These are phyloP conservation scores for Allium fistulosum DNA, from an alignment of 106 monocot species.

Conservation along the genomic window DNA sequence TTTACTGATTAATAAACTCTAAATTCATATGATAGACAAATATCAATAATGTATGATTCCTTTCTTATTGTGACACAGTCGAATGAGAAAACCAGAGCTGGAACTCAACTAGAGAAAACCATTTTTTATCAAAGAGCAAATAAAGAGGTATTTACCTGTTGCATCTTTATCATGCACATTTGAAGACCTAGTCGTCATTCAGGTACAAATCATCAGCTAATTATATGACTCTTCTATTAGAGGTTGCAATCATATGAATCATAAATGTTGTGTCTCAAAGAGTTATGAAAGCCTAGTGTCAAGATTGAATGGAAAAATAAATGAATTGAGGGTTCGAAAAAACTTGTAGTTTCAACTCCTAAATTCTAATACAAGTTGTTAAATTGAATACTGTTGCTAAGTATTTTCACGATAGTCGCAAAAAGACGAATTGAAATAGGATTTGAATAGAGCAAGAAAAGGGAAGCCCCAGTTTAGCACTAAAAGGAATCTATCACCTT, in stretches of 20 bases:
- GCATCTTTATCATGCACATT: not conserved
- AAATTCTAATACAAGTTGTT: too few species aligned
- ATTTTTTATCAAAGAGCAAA: slow-evolving; percentile 84
- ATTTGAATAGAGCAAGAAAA: slow-evolving; percentile 65
- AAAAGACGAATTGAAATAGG: slow-evolving; percentile 52
- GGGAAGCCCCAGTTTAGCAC: slow-evolving; percentile 88
- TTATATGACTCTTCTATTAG: not conserved
- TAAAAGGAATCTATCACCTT: slow-evolving; percentile 54
- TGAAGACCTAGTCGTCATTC: not conserved
- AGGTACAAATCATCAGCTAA: too few species aligned
- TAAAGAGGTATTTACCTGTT: slow-evolving; percentile 57
- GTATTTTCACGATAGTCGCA: slow-evolving; percentile 25
- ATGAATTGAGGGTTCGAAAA: slow-evolving; percentile 56
- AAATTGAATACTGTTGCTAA: not conserved
- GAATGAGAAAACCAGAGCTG: too few species aligned
- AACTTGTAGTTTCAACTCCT: not conserved
- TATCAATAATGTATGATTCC: too few species aligned
- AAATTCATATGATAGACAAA: too few species aligned
- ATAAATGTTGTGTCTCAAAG: slow-evolving; percentile 87
- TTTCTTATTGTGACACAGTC: too few species aligned
- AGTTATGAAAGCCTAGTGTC: slow-evolving; percentile 80
- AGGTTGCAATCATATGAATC: slow-evolving; percentile 98
- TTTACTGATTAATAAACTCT: too few species aligned
- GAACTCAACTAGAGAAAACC: slow-evolving; percentile 59
- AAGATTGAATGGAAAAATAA: slow-evolving; percentile 74